phyloP scores from a whole-genome alignment of 2,329 filamentous ascomycete genomes.

The Didymellaceae sp. region DNA sequence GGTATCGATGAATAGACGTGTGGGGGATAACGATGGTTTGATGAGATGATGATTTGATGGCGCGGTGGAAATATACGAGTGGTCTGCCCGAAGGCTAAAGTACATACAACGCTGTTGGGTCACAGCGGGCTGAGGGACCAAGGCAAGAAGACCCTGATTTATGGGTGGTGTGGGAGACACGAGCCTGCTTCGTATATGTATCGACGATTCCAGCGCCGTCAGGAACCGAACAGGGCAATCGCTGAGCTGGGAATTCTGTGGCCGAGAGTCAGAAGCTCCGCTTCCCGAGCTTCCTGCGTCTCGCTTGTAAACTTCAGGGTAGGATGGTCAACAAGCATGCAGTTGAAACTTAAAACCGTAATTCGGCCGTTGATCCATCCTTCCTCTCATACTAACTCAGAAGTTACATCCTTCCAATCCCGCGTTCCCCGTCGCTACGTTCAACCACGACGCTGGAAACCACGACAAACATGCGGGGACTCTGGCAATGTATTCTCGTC shows the following conservation, averaged over 20 bases:
- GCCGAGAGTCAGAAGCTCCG: constrained; percentile 22
- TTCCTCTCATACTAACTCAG: constrained; percentile 15
- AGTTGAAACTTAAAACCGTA: constrained; percentile 29
- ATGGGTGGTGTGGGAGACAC: constrained; percentile 17
- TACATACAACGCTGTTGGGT: constrained; percentile 1
- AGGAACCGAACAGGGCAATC: constrained; percentile 23
- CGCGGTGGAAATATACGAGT: constrained; percentile 16
- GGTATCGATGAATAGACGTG: constrained; percentile 1
- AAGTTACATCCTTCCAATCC: constrained; percentile 16
- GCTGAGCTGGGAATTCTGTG: constrained; percentile 22
- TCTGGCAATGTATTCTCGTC: constrained; percentile 20
- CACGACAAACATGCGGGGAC: constrained; percentile 11
- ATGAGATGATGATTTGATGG: constrained; percentile 11
- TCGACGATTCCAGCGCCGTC: constrained; percentile 35
- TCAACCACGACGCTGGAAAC: constrained; percentile 15
- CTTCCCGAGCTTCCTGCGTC: constrained; percentile 22
- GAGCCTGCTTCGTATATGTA: constrained; percentile 26
- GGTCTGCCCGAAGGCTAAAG: constrained; percentile 10
- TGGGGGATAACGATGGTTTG: constrained; percentile 1
- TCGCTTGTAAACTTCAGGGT: constrained; percentile 30
- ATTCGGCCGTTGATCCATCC: constrained; percentile 25
- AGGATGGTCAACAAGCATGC: constrained; percentile 30
- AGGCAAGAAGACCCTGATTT: constrained; percentile 14
- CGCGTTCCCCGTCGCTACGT: constrained; percentile 20
- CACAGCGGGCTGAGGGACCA: not conserved